phyloP scores from a whole-genome alignment of 2,329 filamentous ascomycete species.

The Fusarium sp. region DNA sequence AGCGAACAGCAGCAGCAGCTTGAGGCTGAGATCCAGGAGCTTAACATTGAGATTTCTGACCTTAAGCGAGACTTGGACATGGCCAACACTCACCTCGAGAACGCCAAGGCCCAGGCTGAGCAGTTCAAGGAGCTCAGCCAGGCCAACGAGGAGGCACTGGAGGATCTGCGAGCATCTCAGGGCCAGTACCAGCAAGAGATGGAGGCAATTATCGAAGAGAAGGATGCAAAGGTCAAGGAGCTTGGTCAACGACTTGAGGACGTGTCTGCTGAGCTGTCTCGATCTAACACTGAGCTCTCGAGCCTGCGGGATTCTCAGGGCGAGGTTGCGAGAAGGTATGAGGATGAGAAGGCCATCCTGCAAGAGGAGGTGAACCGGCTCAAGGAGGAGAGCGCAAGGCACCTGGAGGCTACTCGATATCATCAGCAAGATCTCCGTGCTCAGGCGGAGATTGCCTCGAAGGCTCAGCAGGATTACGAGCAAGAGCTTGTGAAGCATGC shows the following conservation, averaged over 20 bases:
- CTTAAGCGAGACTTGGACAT: slow-evolving; percentile 89
- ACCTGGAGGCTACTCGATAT: slow-evolving; percentile 82
- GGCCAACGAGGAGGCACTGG: slow-evolving; percentile 86
- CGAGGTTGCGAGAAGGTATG: slow-evolving; percentile 76
- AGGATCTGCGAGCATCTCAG: slow-evolving; percentile 81
- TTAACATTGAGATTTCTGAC: slow-evolving; percentile 86
- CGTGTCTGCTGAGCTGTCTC: slow-evolving; percentile 82
- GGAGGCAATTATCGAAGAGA: slow-evolving; percentile 79
- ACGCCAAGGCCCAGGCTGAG: slow-evolving; percentile 83
- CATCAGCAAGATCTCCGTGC: slow-evolving; percentile 93
- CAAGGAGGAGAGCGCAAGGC: slow-evolving; percentile 85
- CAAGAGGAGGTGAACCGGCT: slow-evolving; percentile 84
- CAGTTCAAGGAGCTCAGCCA: slow-evolving; percentile 92
- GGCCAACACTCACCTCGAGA: slow-evolving; percentile 82
- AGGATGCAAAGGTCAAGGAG: slow-evolving; percentile 83
- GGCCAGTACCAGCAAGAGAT: slow-evolving; percentile 92
- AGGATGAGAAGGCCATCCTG: slow-evolving; percentile 84
- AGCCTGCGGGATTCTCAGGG: slow-evolving; percentile 83
- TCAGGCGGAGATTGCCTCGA: slow-evolving; percentile 92
- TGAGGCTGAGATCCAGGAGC: slow-evolving; percentile 78
- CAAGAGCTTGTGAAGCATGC: slow-evolving; percentile 94
- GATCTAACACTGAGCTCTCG: slow-evolving; percentile 85
- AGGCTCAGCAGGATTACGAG: slow-evolving; percentile 96
- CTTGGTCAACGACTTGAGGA: slow-evolving; percentile 87
- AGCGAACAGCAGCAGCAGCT: slow-evolving; percentile 61